Evolutionary conservation across 2,329 filamentous ascomycete genomes (phyloP).

Genomic region (Lomentospora prolificans): DNA sequence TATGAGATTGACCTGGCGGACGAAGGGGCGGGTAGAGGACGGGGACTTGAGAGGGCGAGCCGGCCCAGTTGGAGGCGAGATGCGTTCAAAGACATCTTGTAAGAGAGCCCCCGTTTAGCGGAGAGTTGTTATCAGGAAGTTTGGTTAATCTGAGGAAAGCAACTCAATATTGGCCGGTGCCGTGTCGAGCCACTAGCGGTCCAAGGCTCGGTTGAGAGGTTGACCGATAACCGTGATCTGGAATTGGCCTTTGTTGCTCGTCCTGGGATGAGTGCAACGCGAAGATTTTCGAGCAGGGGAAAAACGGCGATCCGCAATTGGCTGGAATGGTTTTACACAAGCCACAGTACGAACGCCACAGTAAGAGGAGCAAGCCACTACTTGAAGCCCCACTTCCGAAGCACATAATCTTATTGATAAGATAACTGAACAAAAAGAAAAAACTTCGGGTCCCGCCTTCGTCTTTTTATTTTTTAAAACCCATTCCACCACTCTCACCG

Average conservation of each 20-base stretch:
- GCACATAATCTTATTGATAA: not conserved
- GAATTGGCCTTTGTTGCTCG: not conserved
- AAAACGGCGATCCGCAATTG: not conserved
- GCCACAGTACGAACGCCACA: not conserved
- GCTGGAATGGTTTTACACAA: too few species aligned
- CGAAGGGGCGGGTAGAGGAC: conserved; percentile 29
- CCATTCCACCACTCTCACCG: not conserved
- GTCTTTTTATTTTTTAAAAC: conserved; percentile 1
- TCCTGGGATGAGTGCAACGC: not conserved
- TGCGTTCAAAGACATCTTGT: conserved; percentile 19
- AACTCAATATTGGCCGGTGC: not conserved
- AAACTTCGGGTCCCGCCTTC: not conserved
- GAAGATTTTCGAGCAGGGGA: conserved; percentile 4
- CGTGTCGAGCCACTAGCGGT: not conserved
- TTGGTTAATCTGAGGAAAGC: not conserved
- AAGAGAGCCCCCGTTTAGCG: not conserved
- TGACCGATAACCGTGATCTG: not conserved
- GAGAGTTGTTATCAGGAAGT: too few species aligned
- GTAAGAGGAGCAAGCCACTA: not conserved
- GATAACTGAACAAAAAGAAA: not conserved
- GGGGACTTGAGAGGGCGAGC: conserved; percentile 17
- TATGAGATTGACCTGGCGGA: conserved; percentile 27
- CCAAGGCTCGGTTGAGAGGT: conserved; percentile 1
- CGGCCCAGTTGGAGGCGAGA: conserved; percentile 14
- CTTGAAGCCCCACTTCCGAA: not conserved